These are phyloP conservation scores for Petrea volubilis DNA, from an alignment of 257 asterid species.

Conservation along the genomic window DNA sequence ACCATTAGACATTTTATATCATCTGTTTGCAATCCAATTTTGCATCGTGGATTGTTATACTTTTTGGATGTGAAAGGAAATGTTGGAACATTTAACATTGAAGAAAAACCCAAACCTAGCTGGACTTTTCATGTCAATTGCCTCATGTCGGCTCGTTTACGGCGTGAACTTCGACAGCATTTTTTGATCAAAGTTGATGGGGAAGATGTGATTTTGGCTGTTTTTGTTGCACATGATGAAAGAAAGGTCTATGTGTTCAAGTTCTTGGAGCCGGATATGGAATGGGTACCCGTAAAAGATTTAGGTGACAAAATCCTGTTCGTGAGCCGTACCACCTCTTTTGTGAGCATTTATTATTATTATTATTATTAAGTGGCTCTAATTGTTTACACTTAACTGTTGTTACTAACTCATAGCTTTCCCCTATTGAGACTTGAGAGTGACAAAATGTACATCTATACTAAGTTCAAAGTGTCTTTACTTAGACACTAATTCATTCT, in stretches of 20 bases:
- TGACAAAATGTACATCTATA: too few species aligned
- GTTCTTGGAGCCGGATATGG: too few species aligned
- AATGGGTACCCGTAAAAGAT: not conserved
- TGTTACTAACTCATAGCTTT: too few species aligned
- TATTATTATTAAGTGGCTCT: too few species aligned
- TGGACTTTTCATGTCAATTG: not conserved
- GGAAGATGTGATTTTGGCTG: not conserved
- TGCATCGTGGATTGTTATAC: not conserved
- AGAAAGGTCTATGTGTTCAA: not conserved
- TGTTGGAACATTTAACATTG: not conserved
- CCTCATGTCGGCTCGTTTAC: not conserved
- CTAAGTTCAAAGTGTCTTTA: too few species aligned
- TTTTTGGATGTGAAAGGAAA: not conserved
- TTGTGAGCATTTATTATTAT: too few species aligned
- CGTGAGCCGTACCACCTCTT: too few species aligned
- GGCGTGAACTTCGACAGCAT: not conserved
- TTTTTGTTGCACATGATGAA: not conserved
- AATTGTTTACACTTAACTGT: too few species aligned
- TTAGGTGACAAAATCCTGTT: too few species aligned
- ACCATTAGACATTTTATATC: not conserved
- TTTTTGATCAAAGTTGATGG: not conserved
- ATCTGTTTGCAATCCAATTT: not conserved
- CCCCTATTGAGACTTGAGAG: too few species aligned
- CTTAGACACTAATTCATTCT: too few species aligned
- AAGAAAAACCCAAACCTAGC: not conserved